These are phyloP conservation scores for Rubus parviflorus DNA, from an alignment of 306 rosid genomes.

Conservation along the genomic window DNA sequence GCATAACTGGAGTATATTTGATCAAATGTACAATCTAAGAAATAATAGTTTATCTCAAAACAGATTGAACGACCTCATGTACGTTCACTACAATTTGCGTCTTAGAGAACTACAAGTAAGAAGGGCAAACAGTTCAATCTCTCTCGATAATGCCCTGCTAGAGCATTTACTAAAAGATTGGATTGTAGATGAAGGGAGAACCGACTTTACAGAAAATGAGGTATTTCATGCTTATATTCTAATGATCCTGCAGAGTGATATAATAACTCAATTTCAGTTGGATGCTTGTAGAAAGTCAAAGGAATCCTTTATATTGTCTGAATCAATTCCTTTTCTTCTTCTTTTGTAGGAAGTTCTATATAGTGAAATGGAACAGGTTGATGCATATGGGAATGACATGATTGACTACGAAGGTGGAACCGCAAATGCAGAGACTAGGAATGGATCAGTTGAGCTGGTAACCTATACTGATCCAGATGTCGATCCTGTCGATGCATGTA, in stretches of 20 bases:
- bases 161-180: constrained; percentile 69
- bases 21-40: constrained; percentile 60
- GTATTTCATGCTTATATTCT: constrained; percentile 33
- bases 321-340: neutral
- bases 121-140: constrained; percentile 50
- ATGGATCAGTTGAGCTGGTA: constrained; percentile 54
- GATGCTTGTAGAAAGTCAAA: neutral
- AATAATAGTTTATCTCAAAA: constrained; percentile 65
- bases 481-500: constrained; percentile 48
- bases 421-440: constrained; percentile 35
- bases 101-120: constrained; percentile 79
- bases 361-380: constrained; percentile 55
- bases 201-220: constrained; percentile 56
- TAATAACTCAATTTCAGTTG: neutral
- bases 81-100: constrained; percentile 84
- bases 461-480: constrained; percentile 46
- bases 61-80: constrained; percentile 67
- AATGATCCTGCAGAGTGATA: neutral
- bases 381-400: constrained; percentile 63
- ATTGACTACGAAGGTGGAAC: constrained; percentile 62
- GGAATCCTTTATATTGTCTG: neutral
- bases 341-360: constrained; percentile 51
- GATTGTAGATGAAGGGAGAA: constrained; percentile 60
- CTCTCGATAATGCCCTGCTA: constrained; percentile 48
- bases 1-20: constrained; percentile 74